Conservation (phyloP, 1,284 basidiomycete genomes). For the Calocybe gambosa region DNA sequence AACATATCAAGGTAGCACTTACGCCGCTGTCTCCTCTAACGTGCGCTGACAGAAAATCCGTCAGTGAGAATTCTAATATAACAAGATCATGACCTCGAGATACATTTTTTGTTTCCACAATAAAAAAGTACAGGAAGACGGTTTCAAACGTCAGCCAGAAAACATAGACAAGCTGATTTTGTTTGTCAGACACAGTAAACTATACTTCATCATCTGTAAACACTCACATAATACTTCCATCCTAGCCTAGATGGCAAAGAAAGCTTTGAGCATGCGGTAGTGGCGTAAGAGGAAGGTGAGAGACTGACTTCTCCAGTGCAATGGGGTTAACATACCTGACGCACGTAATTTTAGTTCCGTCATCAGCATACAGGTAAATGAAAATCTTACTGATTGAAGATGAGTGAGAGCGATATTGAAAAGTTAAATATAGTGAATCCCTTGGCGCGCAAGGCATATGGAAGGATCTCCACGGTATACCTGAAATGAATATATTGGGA, state of each 20-base stretch:
- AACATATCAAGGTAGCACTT: constrained; percentile 9
- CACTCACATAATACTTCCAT: constrained; percentile 35
- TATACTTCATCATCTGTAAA: background rate
- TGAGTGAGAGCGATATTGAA: constrained; percentile 19
- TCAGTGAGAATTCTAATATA: background rate
- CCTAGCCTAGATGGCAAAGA: constrained; percentile 18
- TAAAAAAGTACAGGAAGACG: constrained; percentile 32
- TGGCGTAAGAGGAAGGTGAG: background rate
- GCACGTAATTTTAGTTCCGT: background rate
- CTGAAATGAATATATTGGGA: constrained; percentile 10
- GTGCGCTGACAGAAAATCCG: constrained; percentile 18
- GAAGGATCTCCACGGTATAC: constrained; percentile 56
- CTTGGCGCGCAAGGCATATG: constrained; percentile 41
- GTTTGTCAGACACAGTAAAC: background rate
- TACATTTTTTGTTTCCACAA: constrained; percentile 39
- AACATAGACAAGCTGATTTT: constrained; percentile 38
- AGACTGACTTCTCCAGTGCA: constrained; percentile 20
- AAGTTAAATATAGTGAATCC: constrained; percentile 23
- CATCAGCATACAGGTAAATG: background rate
- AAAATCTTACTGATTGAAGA: constrained; percentile 18
- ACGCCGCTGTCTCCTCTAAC: constrained; percentile 36
- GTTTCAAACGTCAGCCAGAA: constrained; percentile 32
- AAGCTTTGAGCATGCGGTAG: background rate
- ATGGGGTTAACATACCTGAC: constrained; percentile 27
- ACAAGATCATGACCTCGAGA: constrained; percentile 7